Evolutionary conservation across 176 grass and related monocot genomes (phyloP), one percentile per base, ranked within the genome.

Genomic region (Eragrostis nindensis): DNA sequence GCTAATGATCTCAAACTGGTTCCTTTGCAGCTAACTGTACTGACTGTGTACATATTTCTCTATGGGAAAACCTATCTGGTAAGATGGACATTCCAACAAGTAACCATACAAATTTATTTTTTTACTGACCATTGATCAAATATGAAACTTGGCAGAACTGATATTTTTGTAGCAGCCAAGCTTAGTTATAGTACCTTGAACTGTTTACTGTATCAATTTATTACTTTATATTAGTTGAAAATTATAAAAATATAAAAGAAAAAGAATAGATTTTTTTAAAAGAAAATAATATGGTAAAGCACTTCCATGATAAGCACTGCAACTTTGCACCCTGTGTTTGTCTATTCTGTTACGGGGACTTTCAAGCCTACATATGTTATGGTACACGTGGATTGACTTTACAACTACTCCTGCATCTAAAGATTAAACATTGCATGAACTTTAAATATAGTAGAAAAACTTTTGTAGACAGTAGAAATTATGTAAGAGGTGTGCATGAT

Each of bases 61-160:
- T 97, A 97, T 83, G 94, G 94, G 71, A 94, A 90, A 88, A 80
- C 74, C 16, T 97, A 97, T 86, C 79, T 97, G 89, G 94, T 97
- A 79, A 87, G 89, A 79, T 77, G 19, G 39, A 85, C 32, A 80
- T 62, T 53, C 27, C 27, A 68, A 53, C 12, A 19, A 76, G 27
- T 85, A 67, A 47, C 43, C 45, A 59, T 70, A 61, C 39, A 59
- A 60, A 50, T 62, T 57, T 47, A 2, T 6, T 80, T 40, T 25
- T 80, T 56, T 7, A 10, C 25, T 15, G 27, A 36, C 32, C 32
- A 36, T 36, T 36, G 1, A 36, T 36, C 32, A 36, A 36, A n/a
- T n/a, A n/a, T n/a, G n/a, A n/a, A 36, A 36, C 32, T 36, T 36
- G 2, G 32, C 32, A 36, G 2, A 36, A 36, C 32, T 36, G 32